Conservation (phyloP, 2,329 filamentous ascomycete species). For the Graphiopsis chlorocephala region DNA sequence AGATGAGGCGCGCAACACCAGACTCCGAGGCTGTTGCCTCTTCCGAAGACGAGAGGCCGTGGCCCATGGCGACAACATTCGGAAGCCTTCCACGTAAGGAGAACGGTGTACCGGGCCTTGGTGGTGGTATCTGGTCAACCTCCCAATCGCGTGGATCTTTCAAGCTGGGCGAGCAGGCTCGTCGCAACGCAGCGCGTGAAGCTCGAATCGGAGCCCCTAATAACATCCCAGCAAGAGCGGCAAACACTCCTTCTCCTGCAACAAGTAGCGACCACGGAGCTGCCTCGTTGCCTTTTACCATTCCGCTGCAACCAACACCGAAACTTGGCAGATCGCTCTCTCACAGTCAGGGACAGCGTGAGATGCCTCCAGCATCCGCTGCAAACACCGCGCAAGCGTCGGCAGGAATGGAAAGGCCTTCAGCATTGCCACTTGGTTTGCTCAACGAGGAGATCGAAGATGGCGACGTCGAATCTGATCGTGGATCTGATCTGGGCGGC, state of each 20-base stretch:
- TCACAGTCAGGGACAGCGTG: slow-evolving; percentile 64
- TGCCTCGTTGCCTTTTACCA: slow-evolving; percentile 75
- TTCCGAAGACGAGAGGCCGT: slow-evolving; percentile 77
- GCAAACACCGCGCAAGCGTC: neutral
- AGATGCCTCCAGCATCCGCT: slow-evolving; percentile 17
- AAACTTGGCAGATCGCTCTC: slow-evolving; percentile 95
- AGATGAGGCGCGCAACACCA: slow-evolving; percentile 74
- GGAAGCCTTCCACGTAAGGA: slow-evolving; percentile 38
- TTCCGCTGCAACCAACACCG: slow-evolving; percentile 82
- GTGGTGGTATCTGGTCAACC: slow-evolving; percentile 36
- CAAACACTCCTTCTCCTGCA: slow-evolving; percentile 35
- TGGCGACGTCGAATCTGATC: slow-evolving; percentile 11
- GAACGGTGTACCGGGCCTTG: slow-evolving; percentile 41
- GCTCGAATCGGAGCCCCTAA: slow-evolving; percentile 50
- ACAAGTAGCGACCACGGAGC: slow-evolving; percentile 35
- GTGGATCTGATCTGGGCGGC: slow-evolving; percentile 20
- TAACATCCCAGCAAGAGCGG: slow-evolving; percentile 26
- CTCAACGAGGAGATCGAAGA: slow-evolving; percentile 17
- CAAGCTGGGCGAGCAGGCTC: slow-evolving; percentile 32
- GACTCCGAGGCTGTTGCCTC: slow-evolving; percentile 92
- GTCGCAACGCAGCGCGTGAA: slow-evolving; percentile 22
- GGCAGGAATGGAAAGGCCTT: slow-evolving; percentile 8
- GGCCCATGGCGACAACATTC: slow-evolving; percentile 54
- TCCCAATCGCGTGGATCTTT: slow-evolving; percentile 32
- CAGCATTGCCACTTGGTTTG: slow-evolving; percentile 11